Evolutionary conservation across 768 basidiomycete genomes (phyloP).

Genomic region (Zangia roseola): DNA sequence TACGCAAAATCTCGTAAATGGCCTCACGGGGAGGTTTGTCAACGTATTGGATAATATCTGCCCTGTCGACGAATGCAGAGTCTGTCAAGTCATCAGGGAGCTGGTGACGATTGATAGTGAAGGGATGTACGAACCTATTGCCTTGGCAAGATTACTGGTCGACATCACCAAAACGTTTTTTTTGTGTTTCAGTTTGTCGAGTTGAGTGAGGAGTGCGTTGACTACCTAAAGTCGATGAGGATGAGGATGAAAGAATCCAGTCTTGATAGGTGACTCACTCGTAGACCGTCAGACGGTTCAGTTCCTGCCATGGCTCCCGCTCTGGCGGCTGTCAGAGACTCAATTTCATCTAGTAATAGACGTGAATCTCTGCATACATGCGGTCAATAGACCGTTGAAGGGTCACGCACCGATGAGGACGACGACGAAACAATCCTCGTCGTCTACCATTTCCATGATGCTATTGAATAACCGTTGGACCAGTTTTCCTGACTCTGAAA

Average conservation of each 20-base stretch:
- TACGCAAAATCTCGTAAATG: slow-evolving; percentile 87
- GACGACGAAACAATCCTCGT: slow-evolving; percentile 87
- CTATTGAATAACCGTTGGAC: slow-evolving; percentile 90
- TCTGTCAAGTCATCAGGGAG: slow-evolving; percentile 47
- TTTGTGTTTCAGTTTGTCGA: slow-evolving; percentile 90
- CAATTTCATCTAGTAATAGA: slow-evolving; percentile 78
- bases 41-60: slow-evolving; percentile 94
- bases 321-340: slow-evolving; percentile 91
- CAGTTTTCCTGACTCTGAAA: slow-evolving; percentile 97
- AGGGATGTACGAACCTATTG: slow-evolving; percentile 68
- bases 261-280: slow-evolving; percentile 49
- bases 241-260: background rate
- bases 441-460: slow-evolving; percentile 89
- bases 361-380: slow-evolving; percentile 6
- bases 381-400: background rate
- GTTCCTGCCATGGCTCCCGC: slow-evolving; percentile 94
- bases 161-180: slow-evolving; percentile 97
- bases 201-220: slow-evolving; percentile 93
- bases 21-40: slow-evolving; percentile 90
- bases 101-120: background rate
- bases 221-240: slow-evolving; percentile 69
- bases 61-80: slow-evolving; percentile 93
- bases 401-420: slow-evolving; percentile 78
- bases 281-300: slow-evolving; percentile 91
- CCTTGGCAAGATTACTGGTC: slow-evolving; percentile 91